Evolutionary conservation across 2,329 filamentous ascomycete species (phyloP), one percentile per base, ranked within the genome.

Genomic region (Neopestalotiopsis rosae): DNA sequence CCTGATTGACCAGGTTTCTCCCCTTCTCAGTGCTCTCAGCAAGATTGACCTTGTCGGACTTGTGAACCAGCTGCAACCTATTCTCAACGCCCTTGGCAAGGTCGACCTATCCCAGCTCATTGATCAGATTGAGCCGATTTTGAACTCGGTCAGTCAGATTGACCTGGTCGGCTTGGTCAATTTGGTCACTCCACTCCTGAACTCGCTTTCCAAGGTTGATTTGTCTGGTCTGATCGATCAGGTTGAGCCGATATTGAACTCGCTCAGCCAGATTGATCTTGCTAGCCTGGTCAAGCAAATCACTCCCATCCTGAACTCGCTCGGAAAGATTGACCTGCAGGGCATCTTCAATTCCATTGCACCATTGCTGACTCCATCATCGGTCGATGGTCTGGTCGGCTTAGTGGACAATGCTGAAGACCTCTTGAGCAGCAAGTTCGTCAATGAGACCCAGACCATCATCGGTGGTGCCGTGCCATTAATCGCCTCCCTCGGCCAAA

Each of bases 361-460:
- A 24, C 81, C 80, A 3, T 72, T 80, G 12, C 73, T 83, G 40
- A 81, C 79, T 0, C 76, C 80, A 1, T 61, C 75, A 13, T 78
- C 76, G 0, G 71, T 83, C 7, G 72, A 77, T 67, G 81, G 80
- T 5, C 69, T 83, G 5, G 69, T 81, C 1, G 79, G 80, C 3
- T 74, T 81, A 0, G 73, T 81, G 1, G 75, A 71, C 24, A 83
- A 82, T 57, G 81, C 80, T 0, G 80, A 82, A 67, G 73, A 77
- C n/a, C 74, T 83, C 1, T 76, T 83, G 32, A 82, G 77, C 0
- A 67, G 68, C 61, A 76, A 77, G 13, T 83, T 83, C 61, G 81
- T 83, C 72, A 81, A 82, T 64, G 76, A 82, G 61, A 84, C 81
- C 0, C 79, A 82, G 9, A 80, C 77, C 0, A 77, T 82, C 24